A percentile compares a stretch with the other conserved stretches of the same genome.
phyloP scores from a whole-genome alignment of 2,329 filamentous ascomycete genomes.

The Ascochyta fabae region DNA sequence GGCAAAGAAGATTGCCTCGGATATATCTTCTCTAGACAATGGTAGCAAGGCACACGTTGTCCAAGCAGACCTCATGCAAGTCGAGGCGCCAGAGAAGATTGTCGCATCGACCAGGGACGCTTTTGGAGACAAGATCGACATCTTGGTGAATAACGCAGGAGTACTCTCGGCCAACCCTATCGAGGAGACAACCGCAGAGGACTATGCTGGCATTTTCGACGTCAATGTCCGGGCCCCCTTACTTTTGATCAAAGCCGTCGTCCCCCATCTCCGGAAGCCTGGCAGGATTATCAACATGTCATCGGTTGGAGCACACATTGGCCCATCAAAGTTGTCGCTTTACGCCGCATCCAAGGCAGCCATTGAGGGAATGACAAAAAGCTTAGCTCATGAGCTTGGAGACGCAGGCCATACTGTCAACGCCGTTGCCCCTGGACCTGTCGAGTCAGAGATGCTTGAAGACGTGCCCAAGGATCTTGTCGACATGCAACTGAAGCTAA shows the following conservation, averaged over 20 bases:
- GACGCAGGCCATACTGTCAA: conserved; percentile 66
- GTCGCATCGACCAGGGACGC: conserved; percentile 44
- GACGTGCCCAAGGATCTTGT: conserved; percentile 59
- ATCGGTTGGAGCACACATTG: conserved; percentile 59
- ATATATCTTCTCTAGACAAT: conserved; percentile 46
- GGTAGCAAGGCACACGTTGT: conserved; percentile 48
- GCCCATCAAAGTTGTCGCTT: conserved; percentile 55
- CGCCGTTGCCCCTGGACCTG: conserved; percentile 64
- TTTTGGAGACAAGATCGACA: conserved; percentile 52
- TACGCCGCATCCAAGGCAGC: conserved; percentile 67
- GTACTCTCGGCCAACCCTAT: conserved; percentile 36
- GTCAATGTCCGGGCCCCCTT: conserved; percentile 64
- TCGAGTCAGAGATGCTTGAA: conserved; percentile 64
- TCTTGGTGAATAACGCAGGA: conserved; percentile 54
- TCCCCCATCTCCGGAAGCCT: conserved; percentile 57
- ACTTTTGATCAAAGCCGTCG: conserved; percentile 60
- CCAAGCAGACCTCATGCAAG: conserved; percentile 49
- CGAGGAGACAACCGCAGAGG: conserved; percentile 50
- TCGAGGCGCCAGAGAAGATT: conserved; percentile 46
- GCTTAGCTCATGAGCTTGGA: conserved; percentile 66
- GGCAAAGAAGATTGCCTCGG: conserved; percentile 42
- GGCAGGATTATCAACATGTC: conserved; percentile 66
- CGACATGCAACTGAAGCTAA: conserved; percentile 58
- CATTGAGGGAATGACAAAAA: conserved; percentile 65
- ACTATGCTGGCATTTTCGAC: conserved; percentile 63